A percentile compares a stretch with the other conserved stretches of the same genome.
Evolutionary conservation across 306 rosid species (phyloP).

Genomic region (cucumber (Cucumis sativus)): Cucumber_9930_V3 NC_026655.2:32465001-32465500

Average conservation of each 20-base stretch:
- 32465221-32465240: neutral
- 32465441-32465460: neutral
- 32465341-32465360: neutral
- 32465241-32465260: neutral
- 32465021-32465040: neutral
- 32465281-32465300: neutral
- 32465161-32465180: neutral
- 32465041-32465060: neutral
- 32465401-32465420: neutral
- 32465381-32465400: neutral
- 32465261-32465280: neutral
- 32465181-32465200: neutral
- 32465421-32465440: neutral
- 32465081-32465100: neutral
- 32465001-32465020: neutral
- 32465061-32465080: neutral
- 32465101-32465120: neutral
- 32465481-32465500: neutral
- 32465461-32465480: neutral
- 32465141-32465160: neutral
- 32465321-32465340: neutral
- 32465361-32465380: neutral
- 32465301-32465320: neutral
- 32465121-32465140: neutral
- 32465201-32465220: neutral